phyloP scores from a whole-genome alignment of 345 rosid genomes.

The Garcia nutans region DNA sequence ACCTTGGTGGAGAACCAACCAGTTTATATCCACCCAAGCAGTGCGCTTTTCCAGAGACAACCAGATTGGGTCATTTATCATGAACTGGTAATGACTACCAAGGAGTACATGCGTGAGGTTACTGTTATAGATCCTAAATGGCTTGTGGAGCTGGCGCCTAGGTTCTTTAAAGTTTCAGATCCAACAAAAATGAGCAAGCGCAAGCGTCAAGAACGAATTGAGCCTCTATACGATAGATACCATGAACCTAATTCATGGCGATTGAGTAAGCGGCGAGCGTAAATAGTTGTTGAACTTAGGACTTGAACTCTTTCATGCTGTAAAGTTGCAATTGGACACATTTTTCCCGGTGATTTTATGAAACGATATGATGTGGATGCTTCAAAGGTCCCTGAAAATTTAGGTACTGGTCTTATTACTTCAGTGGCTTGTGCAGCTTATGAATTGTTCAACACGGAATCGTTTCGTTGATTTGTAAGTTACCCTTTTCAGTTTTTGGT shows the following conservation, averaged over 20 bases:
- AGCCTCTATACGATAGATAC: slow-evolving; percentile 88
- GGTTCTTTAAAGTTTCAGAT: slow-evolving; percentile 87
- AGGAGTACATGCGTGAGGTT: slow-evolving; percentile 91
- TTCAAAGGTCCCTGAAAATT: background rate
- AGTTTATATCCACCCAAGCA: slow-evolving; percentile 88
- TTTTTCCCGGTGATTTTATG: too few species aligned
- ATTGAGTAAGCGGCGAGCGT: slow-evolving; percentile 80
- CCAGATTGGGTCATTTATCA: slow-evolving; percentile 98
- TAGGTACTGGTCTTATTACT: background rate
- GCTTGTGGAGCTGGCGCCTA: slow-evolving; percentile 90
- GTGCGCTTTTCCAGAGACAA: slow-evolving; percentile 93
- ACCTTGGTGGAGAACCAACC: slow-evolving; percentile 92
- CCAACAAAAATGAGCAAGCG: slow-evolving; percentile 98
- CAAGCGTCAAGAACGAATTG: slow-evolving; percentile 86
- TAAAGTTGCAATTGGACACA: background rate
- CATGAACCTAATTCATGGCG: slow-evolving; percentile 97
- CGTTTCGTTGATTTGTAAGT: background rate
- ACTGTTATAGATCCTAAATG: slow-evolving; percentile 89
- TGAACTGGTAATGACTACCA: slow-evolving; percentile 92
- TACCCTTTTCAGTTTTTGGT: too few species aligned
- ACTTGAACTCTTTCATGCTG: background rate
- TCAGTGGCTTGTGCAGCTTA: background rate
- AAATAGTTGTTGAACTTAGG: slow-evolving; percentile 16
- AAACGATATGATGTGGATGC: background rate
- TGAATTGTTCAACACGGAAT: background rate